Evolutionary conservation across 192 early-diverging fungal species (phyloP).

Genomic region (Linnemannia elongata): DNA sequence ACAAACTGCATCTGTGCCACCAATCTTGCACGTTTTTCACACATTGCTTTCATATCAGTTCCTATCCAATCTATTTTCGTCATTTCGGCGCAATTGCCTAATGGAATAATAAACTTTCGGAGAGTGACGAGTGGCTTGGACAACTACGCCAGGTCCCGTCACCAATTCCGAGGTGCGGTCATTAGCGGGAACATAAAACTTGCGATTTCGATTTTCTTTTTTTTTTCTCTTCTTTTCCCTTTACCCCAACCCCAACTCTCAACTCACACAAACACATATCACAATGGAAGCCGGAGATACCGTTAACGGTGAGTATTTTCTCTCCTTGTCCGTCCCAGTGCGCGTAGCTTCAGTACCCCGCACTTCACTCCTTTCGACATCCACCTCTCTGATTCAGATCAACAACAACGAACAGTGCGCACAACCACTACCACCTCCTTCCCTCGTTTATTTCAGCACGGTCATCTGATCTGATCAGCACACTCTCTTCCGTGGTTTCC

Average conservation of each 20-base stretch:
- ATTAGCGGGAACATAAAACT: neutral
- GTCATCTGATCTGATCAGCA: neutral
- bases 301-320: slow-evolving; percentile 20
- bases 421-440: neutral
- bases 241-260: slow-evolving; percentile 8
- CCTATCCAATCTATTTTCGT: neutral
- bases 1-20: neutral
- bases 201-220: neutral
- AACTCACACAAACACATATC: slow-evolving; percentile 10
- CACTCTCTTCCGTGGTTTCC: neutral
- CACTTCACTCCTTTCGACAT: neutral
- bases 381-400: neutral
- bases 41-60: neutral
- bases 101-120: slow-evolving; percentile 5
- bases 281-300: slow-evolving; percentile 23
- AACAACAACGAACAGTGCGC: neutral
- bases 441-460: neutral
- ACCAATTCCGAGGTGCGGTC: neutral
- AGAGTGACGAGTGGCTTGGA: slow-evolving; percentile 3
- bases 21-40: neutral
- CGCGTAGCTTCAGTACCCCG: neutral
- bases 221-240: neutral
- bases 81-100: neutral
- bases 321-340: neutral
- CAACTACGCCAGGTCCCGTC: neutral